Evolutionary conservation across 495 filamentous ascomycete species (phyloP), one percentile per base, ranked within the genome.

Genomic region (Penicillium longicatenatum): DNA sequence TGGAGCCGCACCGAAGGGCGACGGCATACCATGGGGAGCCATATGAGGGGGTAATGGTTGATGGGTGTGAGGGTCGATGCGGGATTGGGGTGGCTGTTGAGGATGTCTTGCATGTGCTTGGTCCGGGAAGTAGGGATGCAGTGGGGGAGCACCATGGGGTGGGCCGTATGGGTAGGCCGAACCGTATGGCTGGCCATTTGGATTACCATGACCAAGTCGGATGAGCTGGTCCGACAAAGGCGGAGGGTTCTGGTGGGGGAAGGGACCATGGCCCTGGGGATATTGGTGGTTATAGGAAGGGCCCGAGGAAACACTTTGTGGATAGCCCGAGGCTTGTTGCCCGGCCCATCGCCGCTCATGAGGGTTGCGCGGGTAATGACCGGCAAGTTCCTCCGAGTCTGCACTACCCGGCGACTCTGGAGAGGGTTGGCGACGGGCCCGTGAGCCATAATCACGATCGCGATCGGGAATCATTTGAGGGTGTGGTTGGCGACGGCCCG

Each of bases 371-470:
- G 63, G 65, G 62, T 74, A 79, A 33, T 57, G 60, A 50, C 52
- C 57, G 2, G 66, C 64, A 59, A 72, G 79, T n/a, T 83, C 82
- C 19, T 84, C 73, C n/a, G 79, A 81, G 55, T 81, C 82, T 62
- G 69, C 75, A 53, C 79, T 84, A 62, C 75, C 80, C n/a, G 80
- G 74, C 19, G 77, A 76, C 20, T 81, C 77, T 50, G 82, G 78
- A 16, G 76, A 81, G 60, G 66, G 79, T 51, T 69, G 85, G 55
- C 77, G 76, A 56, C 77, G 79, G 48, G 70, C 53, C 52, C 77
- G 73, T 47, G 70, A 69, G 58, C 64, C 57, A 53, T 70, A 74
- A 20, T 44, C 24, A 24, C 68, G 65, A 44, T 70, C 72, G 35
- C 70, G 73, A 53, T 77, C 75, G 43, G 64, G 65, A 30, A 62